A percentile compares a stretch with the other conserved stretches of the same genome.
These are phyloP conservation scores for Forsythia suspensa DNA, from an alignment of 257 asterid genomes.

Conservation along the genomic window DNA sequence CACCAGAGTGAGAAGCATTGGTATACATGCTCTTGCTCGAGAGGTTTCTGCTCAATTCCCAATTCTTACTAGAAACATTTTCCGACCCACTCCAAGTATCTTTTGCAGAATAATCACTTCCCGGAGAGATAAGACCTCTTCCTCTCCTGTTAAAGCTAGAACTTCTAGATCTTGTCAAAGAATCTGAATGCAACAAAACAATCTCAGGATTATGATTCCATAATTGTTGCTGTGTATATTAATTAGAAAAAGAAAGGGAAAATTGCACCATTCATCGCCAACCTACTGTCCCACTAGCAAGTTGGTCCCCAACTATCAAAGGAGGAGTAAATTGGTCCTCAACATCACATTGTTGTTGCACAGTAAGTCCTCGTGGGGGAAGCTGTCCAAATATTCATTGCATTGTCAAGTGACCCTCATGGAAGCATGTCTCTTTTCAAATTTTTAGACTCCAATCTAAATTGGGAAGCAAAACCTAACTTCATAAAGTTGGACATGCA, in stretches of 20 bases:
- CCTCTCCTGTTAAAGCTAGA: slow-evolving; percentile 69
- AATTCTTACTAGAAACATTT: slow-evolving; percentile 39
- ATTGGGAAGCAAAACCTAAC: neutral
- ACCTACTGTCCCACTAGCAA: neutral
- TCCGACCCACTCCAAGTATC: slow-evolving; percentile 62
- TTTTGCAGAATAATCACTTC: slow-evolving; percentile 56
- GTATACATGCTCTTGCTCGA: slow-evolving; percentile 43
- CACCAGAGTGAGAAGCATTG: slow-evolving; percentile 46
- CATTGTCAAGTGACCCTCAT: neutral
- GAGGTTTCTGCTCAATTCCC: slow-evolving; percentile 49
- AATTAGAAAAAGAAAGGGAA: neutral
- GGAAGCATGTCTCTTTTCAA: neutral
- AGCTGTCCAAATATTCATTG: neutral
- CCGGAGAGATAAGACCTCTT: slow-evolving; percentile 72
- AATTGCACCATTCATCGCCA: neutral
- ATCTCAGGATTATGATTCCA: slow-evolving; percentile 2
- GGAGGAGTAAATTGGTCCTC: neutral
- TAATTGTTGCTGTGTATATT: neutral
- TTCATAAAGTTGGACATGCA: neutral
- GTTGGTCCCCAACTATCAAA: neutral
- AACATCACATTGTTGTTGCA: neutral
- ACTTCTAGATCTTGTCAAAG: slow-evolving; percentile 60
- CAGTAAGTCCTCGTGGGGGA: neutral
- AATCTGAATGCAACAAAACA: slow-evolving; percentile 51
- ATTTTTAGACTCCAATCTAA: neutral